phyloP scores from a whole-genome alignment of 495 filamentous ascomycete species.

The Penicillium coprophilum region DNA sequence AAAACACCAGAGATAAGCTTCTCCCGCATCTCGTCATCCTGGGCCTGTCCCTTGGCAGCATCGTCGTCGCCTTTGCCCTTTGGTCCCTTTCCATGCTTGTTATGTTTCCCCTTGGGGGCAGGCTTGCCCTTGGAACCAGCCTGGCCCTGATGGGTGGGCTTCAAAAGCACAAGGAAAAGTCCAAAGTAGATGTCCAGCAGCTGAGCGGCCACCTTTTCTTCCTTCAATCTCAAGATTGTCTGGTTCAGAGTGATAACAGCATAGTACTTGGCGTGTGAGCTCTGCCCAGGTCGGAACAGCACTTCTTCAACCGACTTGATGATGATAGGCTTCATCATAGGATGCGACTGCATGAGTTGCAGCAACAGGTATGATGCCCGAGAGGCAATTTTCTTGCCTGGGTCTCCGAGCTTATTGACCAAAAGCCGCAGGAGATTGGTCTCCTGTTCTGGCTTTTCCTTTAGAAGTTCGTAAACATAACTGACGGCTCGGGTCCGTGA shows the following conservation, averaged over 20 bases:
- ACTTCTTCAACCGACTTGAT: conserved; percentile 85
- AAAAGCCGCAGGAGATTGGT: conserved; percentile 86
- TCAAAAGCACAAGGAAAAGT: conserved; percentile 74
- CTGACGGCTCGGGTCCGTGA: conserved; percentile 80
- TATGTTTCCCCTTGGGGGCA: conserved; percentile 37
- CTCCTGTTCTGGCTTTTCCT: conserved; percentile 96
- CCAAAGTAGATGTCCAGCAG: conserved; percentile 88
- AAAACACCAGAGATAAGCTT: conserved; percentile 88
- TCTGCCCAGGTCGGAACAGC: conserved; percentile 83
- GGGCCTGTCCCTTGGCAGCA: conserved; percentile 31
- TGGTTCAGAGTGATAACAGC: conserved; percentile 96
- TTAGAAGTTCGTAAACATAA: conserved; percentile 84
- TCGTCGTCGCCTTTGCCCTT: conserved; percentile 11
- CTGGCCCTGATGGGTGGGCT: conserved; percentile 49
- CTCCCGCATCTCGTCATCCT: conserved; percentile 70
- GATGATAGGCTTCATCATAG: conserved; percentile 87
- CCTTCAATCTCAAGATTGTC: conserved; percentile 81
- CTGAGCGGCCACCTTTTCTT: conserved; percentile 76
- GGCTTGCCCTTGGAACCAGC: conserved; percentile 11
- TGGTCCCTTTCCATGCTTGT: conserved; percentile 17
- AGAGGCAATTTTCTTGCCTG: conserved; percentile 90
- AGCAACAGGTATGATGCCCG: conserved; percentile 86
- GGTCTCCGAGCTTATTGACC: conserved; percentile 95
- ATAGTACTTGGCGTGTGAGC: conserved; percentile 86
- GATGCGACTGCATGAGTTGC: conserved; percentile 85